These are phyloP conservation scores for Verticillium alfalfae DNA, from an alignment of 2,329 filamentous ascomycete genomes.

Conservation along the genomic window DNA sequence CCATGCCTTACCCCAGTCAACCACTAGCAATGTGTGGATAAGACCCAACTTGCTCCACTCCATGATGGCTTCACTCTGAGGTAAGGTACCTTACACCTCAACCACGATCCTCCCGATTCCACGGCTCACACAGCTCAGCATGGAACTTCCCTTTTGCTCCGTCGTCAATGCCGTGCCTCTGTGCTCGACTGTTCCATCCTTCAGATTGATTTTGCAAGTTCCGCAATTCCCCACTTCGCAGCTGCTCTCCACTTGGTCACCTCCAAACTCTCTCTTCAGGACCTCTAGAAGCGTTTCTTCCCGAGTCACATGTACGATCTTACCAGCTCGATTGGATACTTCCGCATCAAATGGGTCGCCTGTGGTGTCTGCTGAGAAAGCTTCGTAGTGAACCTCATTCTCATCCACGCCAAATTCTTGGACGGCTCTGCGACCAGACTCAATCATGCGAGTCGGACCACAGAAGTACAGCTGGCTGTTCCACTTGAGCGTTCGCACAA, in stretches of 20 bases:
- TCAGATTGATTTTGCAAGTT: constrained; percentile 41
- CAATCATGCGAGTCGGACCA: constrained; percentile 52
- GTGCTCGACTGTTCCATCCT: constrained; percentile 39
- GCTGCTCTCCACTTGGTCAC: constrained; percentile 35
- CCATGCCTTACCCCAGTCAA: background rate
- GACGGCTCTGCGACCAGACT: constrained; percentile 37
- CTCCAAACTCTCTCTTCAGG: constrained; percentile 33
- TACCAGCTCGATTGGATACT: constrained; percentile 32
- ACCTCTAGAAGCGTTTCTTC: constrained; percentile 47
- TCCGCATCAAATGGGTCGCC: constrained; percentile 57
- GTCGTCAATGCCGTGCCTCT: constrained; percentile 39
- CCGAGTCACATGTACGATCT: constrained; percentile 35
- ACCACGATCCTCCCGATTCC: constrained; percentile 43
- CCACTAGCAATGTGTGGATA: background rate
- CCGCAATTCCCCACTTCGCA: constrained; percentile 52
- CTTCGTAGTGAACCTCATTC: constrained; percentile 55
- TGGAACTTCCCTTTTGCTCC: constrained; percentile 35
- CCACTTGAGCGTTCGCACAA: constrained; percentile 41
- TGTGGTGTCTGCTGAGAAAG: constrained; percentile 45
- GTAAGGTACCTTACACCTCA: constrained; percentile 29
- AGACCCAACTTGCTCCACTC: background rate
- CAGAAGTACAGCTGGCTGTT: constrained; percentile 58
- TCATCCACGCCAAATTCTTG: constrained; percentile 34
- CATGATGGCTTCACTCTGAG: background rate
- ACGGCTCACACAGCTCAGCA: constrained; percentile 48